Evolutionary conservation across 1,139 yeast species (phyloP).

Genomic region (Taphrina wiesneri): DNA sequence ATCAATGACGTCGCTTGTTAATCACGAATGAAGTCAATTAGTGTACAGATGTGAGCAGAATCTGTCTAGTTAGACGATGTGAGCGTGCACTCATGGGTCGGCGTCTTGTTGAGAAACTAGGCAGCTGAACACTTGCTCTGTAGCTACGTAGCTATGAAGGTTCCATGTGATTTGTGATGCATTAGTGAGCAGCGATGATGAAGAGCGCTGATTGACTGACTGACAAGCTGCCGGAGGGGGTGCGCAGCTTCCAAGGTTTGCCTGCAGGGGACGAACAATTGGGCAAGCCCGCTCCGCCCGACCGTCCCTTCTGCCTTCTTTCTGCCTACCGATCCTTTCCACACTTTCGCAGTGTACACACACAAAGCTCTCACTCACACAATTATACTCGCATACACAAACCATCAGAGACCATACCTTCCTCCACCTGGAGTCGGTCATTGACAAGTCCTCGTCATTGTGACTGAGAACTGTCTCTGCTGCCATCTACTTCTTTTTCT

Average conservation of each 20-base stretch:
- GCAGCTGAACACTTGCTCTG: too few relatives aligned
- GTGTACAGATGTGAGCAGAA: too few relatives aligned
- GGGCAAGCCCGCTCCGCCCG: slow-evolving; percentile 9
- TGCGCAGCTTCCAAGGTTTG: neutral
- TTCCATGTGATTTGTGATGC: too few relatives aligned
- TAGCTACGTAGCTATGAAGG: too few relatives aligned
- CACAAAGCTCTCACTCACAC: neutral
- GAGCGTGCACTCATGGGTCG: too few relatives aligned
- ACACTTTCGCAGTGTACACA: neutral
- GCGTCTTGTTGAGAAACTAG: too few relatives aligned
- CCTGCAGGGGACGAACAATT: neutral
- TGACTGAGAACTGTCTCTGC: neutral
- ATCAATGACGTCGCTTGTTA: too few relatives aligned
- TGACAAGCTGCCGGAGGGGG: neutral
- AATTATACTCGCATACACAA: neutral
- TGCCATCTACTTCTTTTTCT: neutral
- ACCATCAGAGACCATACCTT: neutral
- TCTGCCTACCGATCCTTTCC: neutral
- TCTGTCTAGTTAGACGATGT: too few relatives aligned
- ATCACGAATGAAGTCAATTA: too few relatives aligned
- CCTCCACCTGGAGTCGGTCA: neutral
- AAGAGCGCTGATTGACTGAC: neutral
- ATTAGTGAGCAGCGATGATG: neutral
- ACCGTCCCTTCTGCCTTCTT: slow-evolving; percentile 1
- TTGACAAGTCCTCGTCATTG: neutral